These are phyloP conservation scores for Mikania micrantha DNA, from an alignment of 129 eudicot species.

Conservation along the genomic window DNA sequence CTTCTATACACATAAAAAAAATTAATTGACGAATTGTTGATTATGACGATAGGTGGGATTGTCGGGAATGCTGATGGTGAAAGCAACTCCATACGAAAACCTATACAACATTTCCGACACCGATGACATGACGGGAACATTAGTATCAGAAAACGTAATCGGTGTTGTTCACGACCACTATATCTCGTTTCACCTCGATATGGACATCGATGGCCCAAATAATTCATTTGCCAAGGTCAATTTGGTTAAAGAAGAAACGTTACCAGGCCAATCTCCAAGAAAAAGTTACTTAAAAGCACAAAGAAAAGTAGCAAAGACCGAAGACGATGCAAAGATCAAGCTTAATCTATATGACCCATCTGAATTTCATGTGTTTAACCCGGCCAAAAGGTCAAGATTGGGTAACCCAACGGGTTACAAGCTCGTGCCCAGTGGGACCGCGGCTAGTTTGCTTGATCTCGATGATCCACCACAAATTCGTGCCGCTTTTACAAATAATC, in stretches of 20 bases:
- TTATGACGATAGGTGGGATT: constrained; percentile 45
- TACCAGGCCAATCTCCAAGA: constrained; percentile 36
- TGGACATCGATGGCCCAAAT: constrained; percentile 44
- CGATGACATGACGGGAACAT: constrained; percentile 30
- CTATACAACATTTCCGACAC: constrained; percentile 16
- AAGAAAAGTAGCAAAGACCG: constrained; percentile 33
- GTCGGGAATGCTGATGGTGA: constrained; percentile 54
- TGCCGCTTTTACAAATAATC: constrained; percentile 45
- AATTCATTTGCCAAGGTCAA: constrained; percentile 45
- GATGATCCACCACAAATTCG: constrained; percentile 49
- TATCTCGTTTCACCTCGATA: constrained; percentile 42
- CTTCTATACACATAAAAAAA: no score
- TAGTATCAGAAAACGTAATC: constrained; percentile 52
- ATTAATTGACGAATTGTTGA: no score
- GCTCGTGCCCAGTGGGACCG: constrained; percentile 38
- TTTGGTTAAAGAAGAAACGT: constrained; percentile 36
- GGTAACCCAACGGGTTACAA: constrained; percentile 55
- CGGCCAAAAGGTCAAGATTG: constrained; percentile 28
- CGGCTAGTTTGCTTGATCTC: constrained; percentile 51
- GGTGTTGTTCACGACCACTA: constrained; percentile 60
- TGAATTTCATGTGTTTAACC: constrained; percentile 45
- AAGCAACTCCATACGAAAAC: constrained; percentile 38
- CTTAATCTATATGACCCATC: constrained; percentile 39
- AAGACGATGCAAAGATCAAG: constrained; percentile 44
- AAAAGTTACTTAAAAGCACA: constrained; percentile 44